phyloP scores from a whole-genome alignment of 257 asterid species.

The Osmanthus fragrans region DNA sequence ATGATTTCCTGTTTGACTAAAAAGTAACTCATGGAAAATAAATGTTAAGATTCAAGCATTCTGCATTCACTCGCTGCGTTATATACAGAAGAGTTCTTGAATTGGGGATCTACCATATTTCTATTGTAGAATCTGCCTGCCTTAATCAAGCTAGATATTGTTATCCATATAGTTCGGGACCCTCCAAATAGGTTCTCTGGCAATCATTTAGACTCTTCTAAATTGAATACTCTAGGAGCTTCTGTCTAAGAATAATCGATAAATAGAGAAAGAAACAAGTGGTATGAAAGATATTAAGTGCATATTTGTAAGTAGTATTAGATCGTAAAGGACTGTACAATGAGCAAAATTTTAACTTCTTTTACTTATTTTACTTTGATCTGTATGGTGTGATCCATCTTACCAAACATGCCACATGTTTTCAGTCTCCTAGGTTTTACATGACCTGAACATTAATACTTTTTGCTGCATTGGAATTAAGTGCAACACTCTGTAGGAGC shows the following conservation, averaged over 20 bases:
- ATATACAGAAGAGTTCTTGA: neutral
- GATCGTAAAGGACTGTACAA: neutral
- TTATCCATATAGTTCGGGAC: neutral
- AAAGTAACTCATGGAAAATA: neutral
- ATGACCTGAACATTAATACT: neutral
- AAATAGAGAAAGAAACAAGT: too few species aligned
- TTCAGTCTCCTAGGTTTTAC: neutral
- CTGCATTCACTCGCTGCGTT: neutral
- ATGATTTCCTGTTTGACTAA: neutral
- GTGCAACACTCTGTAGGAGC: neutral
- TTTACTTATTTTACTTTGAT: neutral
- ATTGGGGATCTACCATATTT: too few species aligned
- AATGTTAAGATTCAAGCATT: neutral
- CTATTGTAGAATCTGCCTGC: neutral
- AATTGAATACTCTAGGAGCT: neutral
- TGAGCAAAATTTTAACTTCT: neutral
- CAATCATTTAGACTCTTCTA: neutral
- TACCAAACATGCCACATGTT: neutral
- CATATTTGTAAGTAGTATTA: neutral
- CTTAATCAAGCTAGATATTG: neutral
- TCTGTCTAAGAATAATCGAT: neutral
- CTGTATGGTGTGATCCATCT: neutral
- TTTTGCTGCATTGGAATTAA: neutral
- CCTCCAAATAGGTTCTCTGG: neutral
- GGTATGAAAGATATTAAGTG: neutral